These are phyloP conservation scores for Scortechinia acanthostroma DNA, from an alignment of 2,329 filamentous ascomycete species.

Conservation along the genomic window DNA sequence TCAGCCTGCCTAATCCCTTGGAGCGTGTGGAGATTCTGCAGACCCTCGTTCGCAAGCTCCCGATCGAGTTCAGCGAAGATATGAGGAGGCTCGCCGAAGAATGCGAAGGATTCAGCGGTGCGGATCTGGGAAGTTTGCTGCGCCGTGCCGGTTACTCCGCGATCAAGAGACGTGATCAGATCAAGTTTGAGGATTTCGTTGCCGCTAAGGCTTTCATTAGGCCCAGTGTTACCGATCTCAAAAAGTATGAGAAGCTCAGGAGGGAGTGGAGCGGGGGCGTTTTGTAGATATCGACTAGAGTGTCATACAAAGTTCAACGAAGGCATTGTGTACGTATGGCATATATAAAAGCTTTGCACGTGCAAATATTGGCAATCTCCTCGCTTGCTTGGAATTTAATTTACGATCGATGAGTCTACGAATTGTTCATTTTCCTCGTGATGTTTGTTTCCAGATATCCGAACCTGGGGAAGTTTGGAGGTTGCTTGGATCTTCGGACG, in stretches of 20 bases:
- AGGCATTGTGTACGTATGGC: no score
- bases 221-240: slow-evolving; percentile 38
- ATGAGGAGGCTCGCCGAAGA: slow-evolving; percentile 63
- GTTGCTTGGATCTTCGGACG: no score
- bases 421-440: no score
- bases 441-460: no score
- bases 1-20: slow-evolving; percentile 72
- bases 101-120: slow-evolving; percentile 73
- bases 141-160: slow-evolving; percentile 11
- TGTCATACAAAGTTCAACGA: no score
- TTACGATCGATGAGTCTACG: no score
- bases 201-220: slow-evolving; percentile 35
- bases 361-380: no score
- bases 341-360: no score
- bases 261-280: slow-evolving; percentile 4
- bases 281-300: background rate
- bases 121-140: slow-evolving; percentile 49
- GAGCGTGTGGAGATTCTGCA: slow-evolving; percentile 81
- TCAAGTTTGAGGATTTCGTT: slow-evolving; percentile 40
- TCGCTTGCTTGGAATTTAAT: no score
- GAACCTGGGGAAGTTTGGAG: no score
- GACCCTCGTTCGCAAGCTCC: slow-evolving; percentile 37
- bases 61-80: slow-evolving; percentile 39
- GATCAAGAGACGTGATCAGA: slow-evolving; percentile 8
- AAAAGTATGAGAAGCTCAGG: slow-evolving; percentile 30